These are phyloP conservation scores for Diaporthe vaccinii DNA, from an alignment of 2,329 filamentous ascomycete genomes.

Conservation along the genomic window DNA sequence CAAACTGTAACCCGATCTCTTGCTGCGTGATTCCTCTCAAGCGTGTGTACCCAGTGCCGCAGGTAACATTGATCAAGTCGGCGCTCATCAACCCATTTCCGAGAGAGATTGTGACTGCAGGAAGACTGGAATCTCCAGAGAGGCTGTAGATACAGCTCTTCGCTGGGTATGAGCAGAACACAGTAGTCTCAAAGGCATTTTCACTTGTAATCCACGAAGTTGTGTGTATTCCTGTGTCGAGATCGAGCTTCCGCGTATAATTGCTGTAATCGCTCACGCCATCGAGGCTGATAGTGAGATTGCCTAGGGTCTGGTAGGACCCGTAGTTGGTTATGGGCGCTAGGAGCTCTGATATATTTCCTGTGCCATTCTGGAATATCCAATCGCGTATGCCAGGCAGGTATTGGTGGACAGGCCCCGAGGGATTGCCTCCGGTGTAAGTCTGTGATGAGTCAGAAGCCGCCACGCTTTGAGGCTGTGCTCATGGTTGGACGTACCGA, in stretches of 20 bases:
- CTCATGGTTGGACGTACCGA: slow-evolving; percentile 16
- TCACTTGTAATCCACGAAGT: slow-evolving; percentile 52
- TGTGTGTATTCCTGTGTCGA: slow-evolving; percentile 57
- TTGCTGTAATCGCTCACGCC: slow-evolving; percentile 47
- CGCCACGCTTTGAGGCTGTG: slow-evolving; percentile 1
- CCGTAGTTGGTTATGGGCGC: slow-evolving; percentile 58
- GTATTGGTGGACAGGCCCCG: slow-evolving; percentile 49
- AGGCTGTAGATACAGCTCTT: slow-evolving; percentile 49
- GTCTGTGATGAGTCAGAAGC: slow-evolving; percentile 41
- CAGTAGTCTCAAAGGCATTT: slow-evolving; percentile 49
- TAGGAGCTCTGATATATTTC: slow-evolving; percentile 56
- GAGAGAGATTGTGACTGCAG: slow-evolving; percentile 55
- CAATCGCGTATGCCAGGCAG: slow-evolving; percentile 58
- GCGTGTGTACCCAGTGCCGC: slow-evolving; percentile 49
- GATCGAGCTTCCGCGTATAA: slow-evolving; percentile 59
- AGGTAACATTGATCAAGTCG: slow-evolving; percentile 49
- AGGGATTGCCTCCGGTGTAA: slow-evolving; percentile 63
- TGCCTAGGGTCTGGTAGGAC: slow-evolving; percentile 61
- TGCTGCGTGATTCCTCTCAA: slow-evolving; percentile 55
- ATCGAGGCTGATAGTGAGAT: slow-evolving; percentile 57
- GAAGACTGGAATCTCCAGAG: slow-evolving; percentile 48
- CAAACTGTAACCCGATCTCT: slow-evolving; percentile 60
- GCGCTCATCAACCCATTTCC: slow-evolving; percentile 51
- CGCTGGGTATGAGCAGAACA: slow-evolving; percentile 61
- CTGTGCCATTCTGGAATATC: slow-evolving; percentile 64